phyloP scores from a whole-genome alignment of 495 filamentous ascomycete species.

The Pseudoneurospora amorphoporcata region DNA sequence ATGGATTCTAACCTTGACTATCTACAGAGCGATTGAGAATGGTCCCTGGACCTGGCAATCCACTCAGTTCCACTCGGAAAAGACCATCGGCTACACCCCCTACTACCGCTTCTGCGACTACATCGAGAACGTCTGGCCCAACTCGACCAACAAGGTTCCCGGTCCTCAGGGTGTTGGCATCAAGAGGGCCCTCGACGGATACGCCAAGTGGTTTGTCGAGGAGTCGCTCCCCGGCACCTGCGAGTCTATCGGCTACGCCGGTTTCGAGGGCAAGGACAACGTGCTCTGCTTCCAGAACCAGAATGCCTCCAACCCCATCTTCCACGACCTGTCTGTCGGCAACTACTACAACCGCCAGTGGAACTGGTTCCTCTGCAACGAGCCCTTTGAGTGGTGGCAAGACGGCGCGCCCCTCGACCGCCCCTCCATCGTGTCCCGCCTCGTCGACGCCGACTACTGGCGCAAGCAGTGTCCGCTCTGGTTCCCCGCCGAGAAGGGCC shows the following conservation, averaged over 20 bases:
- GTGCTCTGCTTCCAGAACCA: constrained; percentile 46
- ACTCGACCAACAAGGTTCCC: constrained; percentile 16
- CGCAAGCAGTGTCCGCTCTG: constrained; percentile 46
- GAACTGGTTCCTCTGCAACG: constrained; percentile 58
- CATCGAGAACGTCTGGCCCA: constrained; percentile 22
- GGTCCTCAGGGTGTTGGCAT: constrained; percentile 20
- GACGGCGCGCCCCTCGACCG: constrained; percentile 38
- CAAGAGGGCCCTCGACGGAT: constrained; percentile 19
- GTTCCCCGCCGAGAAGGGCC: constrained; percentile 46
- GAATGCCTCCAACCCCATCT: constrained; percentile 46
- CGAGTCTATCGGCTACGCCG: constrained; percentile 22
- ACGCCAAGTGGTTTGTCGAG: constrained; percentile 41
- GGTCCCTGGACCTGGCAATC: constrained; percentile 52
- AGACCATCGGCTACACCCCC: constrained; percentile 8
- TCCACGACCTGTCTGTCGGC: constrained; percentile 40
- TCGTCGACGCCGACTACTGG: constrained; percentile 47
- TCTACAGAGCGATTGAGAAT: constrained; percentile 33
- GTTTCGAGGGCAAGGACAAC: constrained; percentile 40
- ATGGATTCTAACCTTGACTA: background rate
- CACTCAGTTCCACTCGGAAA: constrained; percentile 29
- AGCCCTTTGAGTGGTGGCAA: constrained; percentile 38
- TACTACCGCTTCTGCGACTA: constrained; percentile 28
- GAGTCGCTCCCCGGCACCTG: constrained; percentile 33
- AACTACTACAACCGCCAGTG: constrained; percentile 50
- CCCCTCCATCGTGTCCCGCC: constrained; percentile 44